Percentiles rank a stretch among this genome's conserved stretches.
Evolutionary conservation across 768 basidiomycete genomes (phyloP).

Genomic region (Lenzites betulinus): DNA sequence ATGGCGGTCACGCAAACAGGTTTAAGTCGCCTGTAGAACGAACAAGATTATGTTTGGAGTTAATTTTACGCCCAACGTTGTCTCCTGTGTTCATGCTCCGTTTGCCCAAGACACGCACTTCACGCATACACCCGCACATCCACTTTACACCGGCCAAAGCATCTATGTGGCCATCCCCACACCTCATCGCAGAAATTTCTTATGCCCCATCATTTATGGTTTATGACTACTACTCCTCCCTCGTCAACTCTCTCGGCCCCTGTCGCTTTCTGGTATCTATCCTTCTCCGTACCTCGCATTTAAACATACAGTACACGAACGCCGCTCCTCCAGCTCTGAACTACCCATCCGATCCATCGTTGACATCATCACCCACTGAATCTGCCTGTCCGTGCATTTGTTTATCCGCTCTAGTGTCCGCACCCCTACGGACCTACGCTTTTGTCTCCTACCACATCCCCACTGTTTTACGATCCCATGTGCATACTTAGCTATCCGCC

Average conservation of each 20-base stretch:
- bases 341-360: background rate
- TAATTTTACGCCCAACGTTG: background rate
- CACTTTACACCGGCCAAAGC: background rate
- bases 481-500: constrained; percentile 16
- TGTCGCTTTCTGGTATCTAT: background rate
- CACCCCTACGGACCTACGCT: background rate
- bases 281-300: background rate
- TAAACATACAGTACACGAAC: background rate
- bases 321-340: background rate
- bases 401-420: background rate
- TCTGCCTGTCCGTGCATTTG: background rate
- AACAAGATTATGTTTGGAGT: background rate
- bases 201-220: constrained; percentile 1
- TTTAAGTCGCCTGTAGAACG: too few relatives aligned
- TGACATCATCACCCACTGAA: background rate
- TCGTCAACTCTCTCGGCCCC: background rate
- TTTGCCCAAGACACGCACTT: background rate
- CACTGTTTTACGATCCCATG: constrained; percentile 4
- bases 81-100: background rate
- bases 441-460: background rate
- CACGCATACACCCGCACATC: background rate
- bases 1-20: background rate
- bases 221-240: background rate
- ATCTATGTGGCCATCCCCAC: background rate
- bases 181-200: background rate